Evolutionary conservation across 73 alveolate species (phyloP).

Genomic region (Tetrahymena thermophila): DNA sequence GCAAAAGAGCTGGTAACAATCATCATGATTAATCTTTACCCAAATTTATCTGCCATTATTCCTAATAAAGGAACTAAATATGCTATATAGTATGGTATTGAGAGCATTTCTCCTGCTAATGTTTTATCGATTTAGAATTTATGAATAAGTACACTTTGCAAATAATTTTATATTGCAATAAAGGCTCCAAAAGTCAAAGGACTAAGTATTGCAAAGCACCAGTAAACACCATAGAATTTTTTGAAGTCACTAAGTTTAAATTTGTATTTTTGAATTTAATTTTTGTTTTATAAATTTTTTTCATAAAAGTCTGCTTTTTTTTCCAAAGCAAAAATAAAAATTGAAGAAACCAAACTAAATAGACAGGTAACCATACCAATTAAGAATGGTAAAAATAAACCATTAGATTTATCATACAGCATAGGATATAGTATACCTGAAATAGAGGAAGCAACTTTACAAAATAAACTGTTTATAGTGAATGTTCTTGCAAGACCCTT

Average conservation of each 20-base stretch:
- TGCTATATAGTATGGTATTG: background rate
- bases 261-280: background rate
- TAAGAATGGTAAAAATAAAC: background rate
- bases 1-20: background rate
- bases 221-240: background rate
- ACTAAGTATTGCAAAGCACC: background rate
- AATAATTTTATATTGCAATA: background rate
- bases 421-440: background rate
- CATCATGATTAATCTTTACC: background rate
- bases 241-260: background rate
- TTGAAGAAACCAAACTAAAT: background rate
- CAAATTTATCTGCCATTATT: background rate
- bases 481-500: background rate
- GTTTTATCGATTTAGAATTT: background rate
- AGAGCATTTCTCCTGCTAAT: background rate
- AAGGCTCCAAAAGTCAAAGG: background rate
- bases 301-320: background rate
- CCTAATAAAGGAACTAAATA: background rate
- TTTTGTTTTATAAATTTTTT: background rate
- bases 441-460: background rate
- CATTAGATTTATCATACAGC: background rate
- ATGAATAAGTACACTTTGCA: background rate
- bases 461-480: background rate
- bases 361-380: background rate
- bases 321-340: background rate